Conservation (phyloP, 2,329 filamentous ascomycete genomes). For the Sphaerulina musiva region DNA sequence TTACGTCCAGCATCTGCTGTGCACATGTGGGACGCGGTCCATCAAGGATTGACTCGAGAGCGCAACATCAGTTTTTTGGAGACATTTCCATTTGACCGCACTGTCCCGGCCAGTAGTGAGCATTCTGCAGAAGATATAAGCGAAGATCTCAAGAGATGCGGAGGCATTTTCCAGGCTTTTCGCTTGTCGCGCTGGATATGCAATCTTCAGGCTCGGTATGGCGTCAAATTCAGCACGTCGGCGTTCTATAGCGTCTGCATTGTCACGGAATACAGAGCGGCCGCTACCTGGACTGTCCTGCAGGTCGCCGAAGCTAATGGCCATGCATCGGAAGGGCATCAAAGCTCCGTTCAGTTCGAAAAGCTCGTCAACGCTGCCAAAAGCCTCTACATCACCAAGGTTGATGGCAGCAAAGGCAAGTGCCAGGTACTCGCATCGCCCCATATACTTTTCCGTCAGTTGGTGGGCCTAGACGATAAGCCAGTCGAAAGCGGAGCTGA, state of each 20-base stretch:
- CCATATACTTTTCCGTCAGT: not conserved
- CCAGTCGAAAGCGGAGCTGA: not conserved
- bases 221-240: conserved; percentile 33
- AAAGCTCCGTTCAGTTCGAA: not conserved
- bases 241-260: conserved; percentile 31
- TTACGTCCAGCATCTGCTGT: conserved; percentile 11
- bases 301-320: not conserved
- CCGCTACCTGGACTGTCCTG: conserved; percentile 21
- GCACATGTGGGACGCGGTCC: conserved; percentile 25
- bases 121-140: not conserved
- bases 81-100: not conserved
- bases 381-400: not conserved
- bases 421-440: not conserved
- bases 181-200: conserved; percentile 17
- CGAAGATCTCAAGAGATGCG: conserved; percentile 1
- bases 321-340: not conserved
- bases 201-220: conserved; percentile 8
- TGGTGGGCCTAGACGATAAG: not conserved
- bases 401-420: not conserved
- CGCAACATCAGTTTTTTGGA: conserved; percentile 10
- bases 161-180: conserved; percentile 22
- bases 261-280: conserved; percentile 29
- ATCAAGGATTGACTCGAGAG: conserved; percentile 23
- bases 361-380: not conserved
- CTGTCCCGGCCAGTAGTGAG: not conserved